phyloP scores from a whole-genome alignment of 805 yeast species.

The Candida sanyiensis region DNA sequence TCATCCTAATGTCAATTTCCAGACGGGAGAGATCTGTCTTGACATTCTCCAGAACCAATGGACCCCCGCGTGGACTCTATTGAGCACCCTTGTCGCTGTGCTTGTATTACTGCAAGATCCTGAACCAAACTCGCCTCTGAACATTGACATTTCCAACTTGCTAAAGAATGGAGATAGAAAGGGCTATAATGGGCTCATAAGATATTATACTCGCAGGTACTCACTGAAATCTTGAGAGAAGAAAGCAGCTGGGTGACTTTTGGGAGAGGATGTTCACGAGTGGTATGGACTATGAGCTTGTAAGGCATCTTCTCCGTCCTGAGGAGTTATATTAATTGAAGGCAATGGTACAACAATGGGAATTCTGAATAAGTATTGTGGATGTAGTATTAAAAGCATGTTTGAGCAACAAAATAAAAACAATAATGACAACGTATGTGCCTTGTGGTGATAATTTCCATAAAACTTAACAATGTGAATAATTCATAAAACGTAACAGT shows the following conservation, averaged over 20 bases:
- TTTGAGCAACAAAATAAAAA: background rate
- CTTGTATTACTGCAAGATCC: conserved; percentile 54
- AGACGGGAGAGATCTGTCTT: conserved; percentile 64
- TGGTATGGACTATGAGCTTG: no score
- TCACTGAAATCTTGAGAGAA: conserved; percentile 11
- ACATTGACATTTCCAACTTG: conserved; percentile 62
- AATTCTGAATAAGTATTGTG: no score
- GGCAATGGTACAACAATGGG: no score
- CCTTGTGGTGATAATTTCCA: background rate
- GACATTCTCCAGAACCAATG: conserved; percentile 57
- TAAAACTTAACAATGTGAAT: background rate
- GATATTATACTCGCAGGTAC: conserved; percentile 31
- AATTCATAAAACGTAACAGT: background rate
- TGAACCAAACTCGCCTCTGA: conserved; percentile 66
- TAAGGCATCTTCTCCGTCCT: no score
- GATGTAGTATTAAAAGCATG: background rate
- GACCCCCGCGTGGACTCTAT: conserved; percentile 72
- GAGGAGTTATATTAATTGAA: no score
- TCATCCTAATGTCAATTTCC: conserved; percentile 45
- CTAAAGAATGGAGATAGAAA: conserved; percentile 41
- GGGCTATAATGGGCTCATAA: conserved; percentile 39
- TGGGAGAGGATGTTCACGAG: no score
- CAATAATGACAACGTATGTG: background rate
- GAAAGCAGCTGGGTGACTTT: background rate
- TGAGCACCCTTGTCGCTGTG: conserved; percentile 51